These are phyloP conservation scores for Salix arbutifolia DNA, from an alignment of 345 rosid species.

Conservation along the genomic window DNA sequence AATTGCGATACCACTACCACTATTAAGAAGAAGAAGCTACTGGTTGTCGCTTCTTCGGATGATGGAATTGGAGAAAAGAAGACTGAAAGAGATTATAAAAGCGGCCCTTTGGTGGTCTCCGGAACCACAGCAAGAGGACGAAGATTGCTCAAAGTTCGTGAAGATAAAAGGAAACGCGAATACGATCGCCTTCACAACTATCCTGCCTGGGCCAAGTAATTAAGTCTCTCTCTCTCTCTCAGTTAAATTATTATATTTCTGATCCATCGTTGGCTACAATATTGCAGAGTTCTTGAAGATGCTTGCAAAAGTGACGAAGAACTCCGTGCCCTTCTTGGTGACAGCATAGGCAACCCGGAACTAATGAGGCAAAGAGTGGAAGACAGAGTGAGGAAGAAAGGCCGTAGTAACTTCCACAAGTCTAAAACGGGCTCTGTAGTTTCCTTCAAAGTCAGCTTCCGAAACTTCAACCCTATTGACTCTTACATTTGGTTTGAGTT, in stretches of 20 bases:
- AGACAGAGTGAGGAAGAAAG: constrained; percentile 77
- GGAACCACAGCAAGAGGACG: constrained; percentile 95
- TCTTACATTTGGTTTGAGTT: constrained; percentile 90
- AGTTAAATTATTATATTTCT: background rate
- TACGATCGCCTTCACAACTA: constrained; percentile 65
- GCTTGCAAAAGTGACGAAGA: constrained; percentile 82
- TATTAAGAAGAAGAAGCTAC: no score
- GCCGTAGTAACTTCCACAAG: constrained; percentile 53
- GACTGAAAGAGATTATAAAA: background rate
- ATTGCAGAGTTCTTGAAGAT: constrained; percentile 58
- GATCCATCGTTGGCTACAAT: background rate
- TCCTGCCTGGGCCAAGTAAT: constrained; percentile 87
- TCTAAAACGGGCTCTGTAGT: constrained; percentile 78
- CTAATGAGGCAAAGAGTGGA: constrained; percentile 83
- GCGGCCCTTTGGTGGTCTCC: constrained; percentile 26
- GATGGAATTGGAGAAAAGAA: background rate
- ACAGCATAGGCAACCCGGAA: constrained; percentile 85
- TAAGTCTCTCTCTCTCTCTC: background rate
- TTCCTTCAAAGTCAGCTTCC: constrained; percentile 87
- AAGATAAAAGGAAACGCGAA: constrained; percentile 83
- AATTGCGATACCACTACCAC: no score
- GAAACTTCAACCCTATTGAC: constrained; percentile 84
- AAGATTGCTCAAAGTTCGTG: constrained; percentile 69
- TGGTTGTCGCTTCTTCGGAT: background rate
- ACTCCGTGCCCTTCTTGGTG: constrained; percentile 81